These are phyloP conservation scores for Diaporthe destruens DNA, from an alignment of 2,329 filamentous ascomycete genomes.

Conservation along the genomic window DNA sequence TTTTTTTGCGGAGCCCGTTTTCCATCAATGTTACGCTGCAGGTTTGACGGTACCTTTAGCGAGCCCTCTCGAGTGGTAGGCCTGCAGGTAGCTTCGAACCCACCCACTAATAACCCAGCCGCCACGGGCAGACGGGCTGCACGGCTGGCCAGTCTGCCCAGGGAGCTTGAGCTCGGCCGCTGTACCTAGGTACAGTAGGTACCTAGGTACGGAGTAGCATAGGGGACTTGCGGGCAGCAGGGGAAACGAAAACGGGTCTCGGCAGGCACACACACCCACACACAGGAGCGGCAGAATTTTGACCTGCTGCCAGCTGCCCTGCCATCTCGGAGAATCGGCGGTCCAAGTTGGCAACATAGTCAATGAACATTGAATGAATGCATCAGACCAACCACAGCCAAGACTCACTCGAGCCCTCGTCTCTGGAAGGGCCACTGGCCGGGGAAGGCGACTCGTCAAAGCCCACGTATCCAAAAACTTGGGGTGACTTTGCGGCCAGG, in stretches of 20 bases:
- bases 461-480: background rate
- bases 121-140: no score
- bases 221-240: background rate
- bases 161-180: slow-evolving; percentile 2
- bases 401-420: background rate
- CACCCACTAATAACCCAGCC: slow-evolving; percentile 30
- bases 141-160: background rate
- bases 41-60: slow-evolving; percentile 21
- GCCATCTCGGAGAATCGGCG: background rate
- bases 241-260: slow-evolving; percentile 27
- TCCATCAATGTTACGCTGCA: slow-evolving; percentile 32
- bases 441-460: slow-evolving; percentile 3
- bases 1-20: slow-evolving; percentile 37
- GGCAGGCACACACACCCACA: slow-evolving; percentile 25
- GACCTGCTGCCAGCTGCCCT: slow-evolving; percentile 8
- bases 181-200: no score
- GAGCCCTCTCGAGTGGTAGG: background rate
- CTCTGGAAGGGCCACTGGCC: background rate
- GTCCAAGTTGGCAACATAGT: background rate
- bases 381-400: background rate
- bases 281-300: slow-evolving; percentile 25
- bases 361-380: background rate
- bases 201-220: no score
- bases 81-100: slow-evolving; percentile 2
- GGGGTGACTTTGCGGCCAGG: background rate